phyloP scores from a whole-genome alignment of 2,329 filamentous ascomycete species.

The Pseudogymnoascus pannorum region DNA sequence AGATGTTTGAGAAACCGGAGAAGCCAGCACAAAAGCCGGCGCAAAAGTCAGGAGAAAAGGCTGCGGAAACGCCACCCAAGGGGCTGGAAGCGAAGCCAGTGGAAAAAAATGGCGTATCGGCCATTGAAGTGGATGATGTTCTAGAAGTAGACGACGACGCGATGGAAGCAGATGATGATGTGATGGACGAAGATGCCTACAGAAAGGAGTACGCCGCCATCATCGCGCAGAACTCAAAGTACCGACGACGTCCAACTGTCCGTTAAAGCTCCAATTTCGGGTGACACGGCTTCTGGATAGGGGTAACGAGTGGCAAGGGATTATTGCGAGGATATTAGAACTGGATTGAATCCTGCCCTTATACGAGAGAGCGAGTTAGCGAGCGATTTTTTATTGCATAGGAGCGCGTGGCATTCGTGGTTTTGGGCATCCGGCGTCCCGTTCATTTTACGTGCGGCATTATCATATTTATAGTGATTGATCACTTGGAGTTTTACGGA shows the following conservation, averaged over 20 bases:
- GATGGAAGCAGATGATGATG: background rate
- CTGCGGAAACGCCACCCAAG: background rate
- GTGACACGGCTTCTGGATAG: background rate
- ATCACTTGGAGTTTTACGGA: background rate
- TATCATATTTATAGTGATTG: conserved; percentile 8
- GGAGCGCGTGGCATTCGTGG: background rate
- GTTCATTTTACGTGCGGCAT: background rate
- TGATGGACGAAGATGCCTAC: background rate
- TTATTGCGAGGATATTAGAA: background rate
- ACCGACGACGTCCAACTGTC: background rate
- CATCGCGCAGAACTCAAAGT: background rate
- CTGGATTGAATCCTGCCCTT: background rate
- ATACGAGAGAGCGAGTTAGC: background rate
- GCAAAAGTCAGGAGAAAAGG: background rate
- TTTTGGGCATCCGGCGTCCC: background rate
- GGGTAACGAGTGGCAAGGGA: background rate
- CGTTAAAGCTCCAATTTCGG: background rate
- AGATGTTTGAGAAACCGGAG: conserved; percentile 7
- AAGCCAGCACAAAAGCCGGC: conserved; percentile 1
- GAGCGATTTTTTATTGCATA: background rate
- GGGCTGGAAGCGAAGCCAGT: background rate
- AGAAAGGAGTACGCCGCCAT: background rate
- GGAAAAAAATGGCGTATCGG: background rate
- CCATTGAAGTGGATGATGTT: background rate
- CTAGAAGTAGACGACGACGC: background rate